These are phyloP conservation scores for Capsella rubella DNA, from an alignment of 441 rosid genomes.

Conservation along the genomic window DNA sequence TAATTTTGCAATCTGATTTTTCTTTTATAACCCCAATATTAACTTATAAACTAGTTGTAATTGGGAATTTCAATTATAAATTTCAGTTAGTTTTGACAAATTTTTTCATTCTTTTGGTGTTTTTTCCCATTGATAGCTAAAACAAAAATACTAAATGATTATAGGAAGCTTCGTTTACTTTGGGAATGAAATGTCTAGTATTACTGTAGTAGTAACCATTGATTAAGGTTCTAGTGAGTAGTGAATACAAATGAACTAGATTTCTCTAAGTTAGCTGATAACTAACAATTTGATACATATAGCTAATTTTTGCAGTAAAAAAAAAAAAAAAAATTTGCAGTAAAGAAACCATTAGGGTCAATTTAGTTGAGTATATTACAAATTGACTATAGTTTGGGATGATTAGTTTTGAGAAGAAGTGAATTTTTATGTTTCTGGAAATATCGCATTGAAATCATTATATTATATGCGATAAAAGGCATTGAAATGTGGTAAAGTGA, in stretches of 20 bases:
- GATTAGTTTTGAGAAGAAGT: constrained; percentile 6
- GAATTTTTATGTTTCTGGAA: neutral
- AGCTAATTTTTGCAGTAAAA: neutral
- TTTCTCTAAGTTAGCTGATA: neutral
- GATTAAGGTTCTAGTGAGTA: no score
- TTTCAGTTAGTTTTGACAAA: constrained; percentile 2
- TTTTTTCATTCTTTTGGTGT: neutral
- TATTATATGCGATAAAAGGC: constrained; percentile 15
- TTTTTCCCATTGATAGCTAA: neutral
- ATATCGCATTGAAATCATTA: constrained; percentile 26
- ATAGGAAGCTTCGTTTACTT: neutral
- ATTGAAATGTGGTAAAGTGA: constrained; percentile 38
- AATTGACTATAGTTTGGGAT: constrained; percentile 30
- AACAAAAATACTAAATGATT: neutral
- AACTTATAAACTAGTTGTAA: neutral
- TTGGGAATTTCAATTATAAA: constrained; percentile 5
- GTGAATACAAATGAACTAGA: neutral
- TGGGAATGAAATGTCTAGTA: neutral
- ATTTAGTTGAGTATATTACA: constrained; percentile 12
- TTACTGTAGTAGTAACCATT: neutral
- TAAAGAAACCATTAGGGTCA: constrained; percentile 21
- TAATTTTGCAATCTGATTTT: constrained; percentile 6
- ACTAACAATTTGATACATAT: neutral
- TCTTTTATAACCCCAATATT: neutral
- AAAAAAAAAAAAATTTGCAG: no score